A percentile compares a stretch with the other conserved stretches of the same genome.
These are phyloP conservation scores for Patellaria atrata DNA, from an alignment of 495 filamentous ascomycete species.

Conservation along the genomic window DNA sequence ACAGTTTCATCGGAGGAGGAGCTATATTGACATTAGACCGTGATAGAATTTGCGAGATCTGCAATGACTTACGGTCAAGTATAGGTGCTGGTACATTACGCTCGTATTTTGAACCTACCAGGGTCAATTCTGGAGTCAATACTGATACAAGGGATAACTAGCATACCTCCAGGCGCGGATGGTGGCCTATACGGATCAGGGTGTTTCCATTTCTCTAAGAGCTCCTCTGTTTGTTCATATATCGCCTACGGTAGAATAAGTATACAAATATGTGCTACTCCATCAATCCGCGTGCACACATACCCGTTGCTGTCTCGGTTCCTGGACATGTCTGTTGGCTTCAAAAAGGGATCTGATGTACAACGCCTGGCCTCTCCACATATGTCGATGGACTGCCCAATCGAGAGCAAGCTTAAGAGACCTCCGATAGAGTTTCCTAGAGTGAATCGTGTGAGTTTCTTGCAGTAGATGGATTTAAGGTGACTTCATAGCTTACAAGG, in stretches of 20 bases:
- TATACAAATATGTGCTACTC: slow-evolving; percentile 1
- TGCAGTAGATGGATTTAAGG: background rate
- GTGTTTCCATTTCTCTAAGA: slow-evolving; percentile 91
- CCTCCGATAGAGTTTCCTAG: slow-evolving; percentile 82
- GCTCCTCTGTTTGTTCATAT: slow-evolving; percentile 70
- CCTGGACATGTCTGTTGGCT: slow-evolving; percentile 71
- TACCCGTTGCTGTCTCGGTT: slow-evolving; percentile 82
- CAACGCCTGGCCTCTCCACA: slow-evolving; percentile 90
- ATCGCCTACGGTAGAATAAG: slow-evolving; percentile 41
- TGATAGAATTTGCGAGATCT: background rate
- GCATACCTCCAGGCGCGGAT: slow-evolving; percentile 82
- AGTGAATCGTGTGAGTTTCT: slow-evolving; percentile 1
- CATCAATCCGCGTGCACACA: slow-evolving; percentile 6
- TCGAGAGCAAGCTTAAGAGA: slow-evolving; percentile 84
- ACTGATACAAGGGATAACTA: background rate
- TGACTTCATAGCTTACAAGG: too few species aligned
- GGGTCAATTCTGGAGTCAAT: background rate
- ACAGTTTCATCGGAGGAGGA: slow-evolving; percentile 32
- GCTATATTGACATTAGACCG: slow-evolving; percentile 21
- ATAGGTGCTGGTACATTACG: slow-evolving; percentile 72
- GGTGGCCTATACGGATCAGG: slow-evolving; percentile 83
- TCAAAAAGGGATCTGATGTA: slow-evolving; percentile 95
- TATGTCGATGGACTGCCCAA: slow-evolving; percentile 78
- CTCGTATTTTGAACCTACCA: slow-evolving; percentile 83
- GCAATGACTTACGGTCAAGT: slow-evolving; percentile 61